phyloP scores from a whole-genome alignment of 225 moss, liverwort and hornwort genomes.

The Antitrichia curtipendula region DNA sequence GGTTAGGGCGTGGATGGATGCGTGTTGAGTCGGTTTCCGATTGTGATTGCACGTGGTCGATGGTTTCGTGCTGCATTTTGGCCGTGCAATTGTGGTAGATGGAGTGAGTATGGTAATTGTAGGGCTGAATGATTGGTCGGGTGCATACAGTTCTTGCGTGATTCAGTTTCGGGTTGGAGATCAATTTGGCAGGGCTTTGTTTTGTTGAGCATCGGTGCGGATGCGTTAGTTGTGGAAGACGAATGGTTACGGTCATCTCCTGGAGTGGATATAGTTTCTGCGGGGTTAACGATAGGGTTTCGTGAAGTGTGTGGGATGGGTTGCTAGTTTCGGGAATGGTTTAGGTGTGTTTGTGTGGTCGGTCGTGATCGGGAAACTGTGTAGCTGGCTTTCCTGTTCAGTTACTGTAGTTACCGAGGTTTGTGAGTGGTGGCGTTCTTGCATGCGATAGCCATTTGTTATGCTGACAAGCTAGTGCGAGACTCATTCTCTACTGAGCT shows the following conservation, averaged over 20 bases:
- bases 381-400: neutral
- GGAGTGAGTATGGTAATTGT: neutral
- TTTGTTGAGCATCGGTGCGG: neutral
- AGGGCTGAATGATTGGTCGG: neutral
- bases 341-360: neutral
- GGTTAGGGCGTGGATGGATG: neutral
- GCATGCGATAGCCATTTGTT: neutral
- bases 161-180: neutral
- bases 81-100: neutral
- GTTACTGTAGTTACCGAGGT: neutral
- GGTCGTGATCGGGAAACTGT: neutral
- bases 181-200: neutral
- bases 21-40: neutral
- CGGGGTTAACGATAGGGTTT: neutral
- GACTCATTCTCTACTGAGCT: neutral
- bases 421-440: neutral
- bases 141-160: neutral
- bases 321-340: neutral
- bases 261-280: neutral
- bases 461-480: neutral
- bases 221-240: neutral
- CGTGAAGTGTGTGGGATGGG: neutral
- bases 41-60: neutral
- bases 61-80: neutral
- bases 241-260: neutral